Evolutionary conservation across 208 protist species (phyloP).

Genomic region (Wallacemonas sp.): DNA sequence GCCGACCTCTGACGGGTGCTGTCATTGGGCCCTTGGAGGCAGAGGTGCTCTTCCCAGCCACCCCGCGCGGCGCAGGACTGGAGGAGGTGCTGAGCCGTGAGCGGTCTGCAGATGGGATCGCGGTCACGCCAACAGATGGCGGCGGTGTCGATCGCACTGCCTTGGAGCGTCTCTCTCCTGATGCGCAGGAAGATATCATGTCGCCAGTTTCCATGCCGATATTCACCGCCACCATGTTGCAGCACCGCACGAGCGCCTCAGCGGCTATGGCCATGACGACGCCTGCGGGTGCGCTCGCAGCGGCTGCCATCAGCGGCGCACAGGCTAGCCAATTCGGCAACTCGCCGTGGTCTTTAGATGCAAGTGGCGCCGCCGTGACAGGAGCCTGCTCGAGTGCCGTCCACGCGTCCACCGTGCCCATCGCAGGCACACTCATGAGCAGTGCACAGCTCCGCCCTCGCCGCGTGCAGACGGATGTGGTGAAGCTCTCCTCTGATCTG

Average conservation of each 20-base stretch:
- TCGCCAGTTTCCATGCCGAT: slow-evolving; percentile 10
- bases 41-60: slow-evolving; percentile 1
- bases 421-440: not conserved
- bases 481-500: slow-evolving; percentile 10
- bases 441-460: not conserved
- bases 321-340: not conserved
- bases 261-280: not conserved
- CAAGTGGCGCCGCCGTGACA: too few species aligned
- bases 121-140: not conserved
- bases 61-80: not conserved
- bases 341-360: not conserved
- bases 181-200: slow-evolving; percentile 2
- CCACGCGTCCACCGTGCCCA: not conserved
- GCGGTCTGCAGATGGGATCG: not conserved
- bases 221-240: slow-evolving; percentile 13
- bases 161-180: not conserved
- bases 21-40: not conserved
- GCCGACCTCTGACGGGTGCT: slow-evolving; percentile 8
- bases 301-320: not conserved
- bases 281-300: not conserved
- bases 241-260: slow-evolving; percentile 3
- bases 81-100: not conserved
- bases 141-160: not conserved
- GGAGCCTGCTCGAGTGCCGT: not conserved
- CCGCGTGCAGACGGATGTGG: not conserved